Evolutionary conservation across 306 rosid genomes (phyloP).

Genomic region (Vachellia pachyceras): DNA sequence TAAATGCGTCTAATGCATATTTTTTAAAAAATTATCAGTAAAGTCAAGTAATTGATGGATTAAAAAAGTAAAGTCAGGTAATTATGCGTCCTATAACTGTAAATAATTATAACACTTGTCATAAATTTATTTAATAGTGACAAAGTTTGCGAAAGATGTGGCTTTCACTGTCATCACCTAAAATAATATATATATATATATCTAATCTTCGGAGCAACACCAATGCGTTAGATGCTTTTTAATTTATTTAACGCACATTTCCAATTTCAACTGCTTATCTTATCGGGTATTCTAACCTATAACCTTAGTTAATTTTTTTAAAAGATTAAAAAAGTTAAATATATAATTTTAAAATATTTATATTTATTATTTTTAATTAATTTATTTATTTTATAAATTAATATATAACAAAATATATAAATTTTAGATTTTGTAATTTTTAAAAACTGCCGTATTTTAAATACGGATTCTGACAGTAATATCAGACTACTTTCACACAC

Average conservation of each 20-base stretch:
- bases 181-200: not conserved
- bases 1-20: not conserved
- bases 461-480: too few species aligned
- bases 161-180: not conserved
- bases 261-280: not conserved
- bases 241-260: too few species aligned
- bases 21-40: not conserved
- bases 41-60: not conserved
- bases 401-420: too few species aligned
- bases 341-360: too few species aligned
- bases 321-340: too few species aligned
- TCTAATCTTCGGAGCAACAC: not conserved
- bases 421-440: too few species aligned
- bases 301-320: too few species aligned
- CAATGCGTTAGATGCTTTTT: not conserved
- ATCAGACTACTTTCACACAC: too few species aligned
- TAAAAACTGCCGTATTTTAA: too few species aligned
- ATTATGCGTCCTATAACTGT: not conserved
- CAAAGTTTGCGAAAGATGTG: not conserved
- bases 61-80: not conserved
- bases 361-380: too few species aligned
- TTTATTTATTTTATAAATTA: too few species aligned
- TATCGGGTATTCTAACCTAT: not conserved
- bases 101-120: not conserved
- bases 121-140: not conserved